These are phyloP conservation scores for Mucor saturninus DNA, from an alignment of 371 early-diverging fungal genomes.

Conservation along the genomic window DNA sequence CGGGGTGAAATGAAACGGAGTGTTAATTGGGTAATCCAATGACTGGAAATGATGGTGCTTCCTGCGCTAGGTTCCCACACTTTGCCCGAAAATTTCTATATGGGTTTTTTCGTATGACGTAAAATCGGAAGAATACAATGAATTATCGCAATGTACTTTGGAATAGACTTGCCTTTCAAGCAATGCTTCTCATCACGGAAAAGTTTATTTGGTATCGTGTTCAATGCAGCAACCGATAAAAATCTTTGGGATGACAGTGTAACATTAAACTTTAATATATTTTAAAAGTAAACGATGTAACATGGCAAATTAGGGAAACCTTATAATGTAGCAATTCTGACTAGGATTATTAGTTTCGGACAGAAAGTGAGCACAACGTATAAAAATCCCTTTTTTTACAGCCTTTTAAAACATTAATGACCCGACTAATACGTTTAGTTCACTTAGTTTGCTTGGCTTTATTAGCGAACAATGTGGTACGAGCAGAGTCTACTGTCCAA, in stretches of 20 bases:
- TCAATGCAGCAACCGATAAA: too few species aligned
- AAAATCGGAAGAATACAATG: too few species aligned
- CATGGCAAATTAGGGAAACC: too few species aligned
- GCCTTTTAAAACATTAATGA: constrained; percentile 4
- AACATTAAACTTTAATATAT: background rate
- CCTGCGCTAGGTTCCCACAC: constrained; percentile 1
- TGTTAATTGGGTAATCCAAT: background rate
- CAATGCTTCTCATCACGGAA: background rate
- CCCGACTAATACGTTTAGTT: background rate
- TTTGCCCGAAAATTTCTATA: background rate
- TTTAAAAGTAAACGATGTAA: background rate
- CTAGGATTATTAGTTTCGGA: too few species aligned
- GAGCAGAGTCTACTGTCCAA: background rate
- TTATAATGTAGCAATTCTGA: too few species aligned
- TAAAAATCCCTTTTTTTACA: background rate
- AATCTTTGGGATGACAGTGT: background rate
- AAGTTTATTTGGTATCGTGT: too few species aligned
- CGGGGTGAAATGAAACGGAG: background rate
- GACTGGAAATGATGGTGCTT: background rate
- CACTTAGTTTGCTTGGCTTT: constrained; percentile 2
- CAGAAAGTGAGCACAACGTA: background rate
- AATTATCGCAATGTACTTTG: background rate
- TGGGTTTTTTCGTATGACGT: too few species aligned
- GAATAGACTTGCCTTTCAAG: background rate
- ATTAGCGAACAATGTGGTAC: background rate